These are phyloP conservation scores for Blumeria hordei DNA, from an alignment of 2,329 filamentous ascomycete genomes.

Conservation along the genomic window DNA sequence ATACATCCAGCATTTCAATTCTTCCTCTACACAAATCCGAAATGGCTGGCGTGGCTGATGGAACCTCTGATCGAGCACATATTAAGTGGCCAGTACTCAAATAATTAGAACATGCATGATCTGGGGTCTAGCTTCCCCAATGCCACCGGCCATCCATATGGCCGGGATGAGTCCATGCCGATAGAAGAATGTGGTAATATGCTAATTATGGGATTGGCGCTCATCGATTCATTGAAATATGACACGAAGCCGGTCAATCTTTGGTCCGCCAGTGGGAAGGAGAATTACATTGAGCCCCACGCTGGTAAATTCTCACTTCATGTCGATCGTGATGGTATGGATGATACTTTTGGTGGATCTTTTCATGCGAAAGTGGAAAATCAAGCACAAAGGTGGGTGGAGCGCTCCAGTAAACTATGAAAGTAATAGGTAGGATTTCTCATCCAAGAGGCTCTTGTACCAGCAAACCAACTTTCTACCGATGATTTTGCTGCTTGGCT, in stretches of 20 bases:
- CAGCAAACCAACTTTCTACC: constrained; percentile 41
- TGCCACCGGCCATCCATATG: constrained; percentile 41
- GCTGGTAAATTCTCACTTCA: constrained; percentile 12
- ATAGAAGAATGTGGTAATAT: constrained; percentile 44
- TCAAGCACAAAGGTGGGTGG: constrained; percentile 36
- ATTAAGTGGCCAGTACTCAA: constrained; percentile 62
- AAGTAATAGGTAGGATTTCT: constrained; percentile 49
- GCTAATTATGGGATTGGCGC: constrained; percentile 47
- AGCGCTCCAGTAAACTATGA: constrained; percentile 36
- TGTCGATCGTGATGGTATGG: constrained; percentile 29
- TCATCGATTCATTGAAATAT: constrained; percentile 51
- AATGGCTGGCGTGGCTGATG: constrained; percentile 55
- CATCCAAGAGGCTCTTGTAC: constrained; percentile 36
- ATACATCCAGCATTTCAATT: constrained; percentile 69
- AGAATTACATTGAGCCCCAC: constrained; percentile 12
- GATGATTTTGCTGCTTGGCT: constrained; percentile 50
- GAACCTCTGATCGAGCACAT: constrained; percentile 66
- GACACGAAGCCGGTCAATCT: constrained; percentile 31
- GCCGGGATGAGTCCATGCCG: constrained; percentile 40
- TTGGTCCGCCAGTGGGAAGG: too few relatives aligned
- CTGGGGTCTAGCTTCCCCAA: constrained; percentile 47
- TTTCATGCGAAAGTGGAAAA: constrained; percentile 22
- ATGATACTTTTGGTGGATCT: constrained; percentile 34
- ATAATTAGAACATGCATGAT: constrained; percentile 59
- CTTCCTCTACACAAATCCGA: constrained; percentile 68